Evolutionary conservation across 345 rosid species (phyloP), one percentile per base, ranked within the genome.

Genomic region (Gossypium herbaceum): DNA sequence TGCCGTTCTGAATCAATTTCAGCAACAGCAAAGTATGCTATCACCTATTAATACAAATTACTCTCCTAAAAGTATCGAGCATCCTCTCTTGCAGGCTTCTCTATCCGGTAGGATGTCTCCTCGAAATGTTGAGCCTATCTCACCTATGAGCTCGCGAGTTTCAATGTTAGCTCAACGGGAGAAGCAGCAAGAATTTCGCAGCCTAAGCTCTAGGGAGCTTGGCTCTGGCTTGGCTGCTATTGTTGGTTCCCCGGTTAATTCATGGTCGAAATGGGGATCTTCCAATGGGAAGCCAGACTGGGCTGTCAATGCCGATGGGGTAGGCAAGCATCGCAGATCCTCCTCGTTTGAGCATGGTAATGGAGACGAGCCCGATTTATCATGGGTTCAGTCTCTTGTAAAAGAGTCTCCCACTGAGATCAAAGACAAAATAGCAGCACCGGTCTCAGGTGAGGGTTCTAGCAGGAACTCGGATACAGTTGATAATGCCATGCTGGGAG

Each of bases 41-140:
- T 92, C 99, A 12, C 94, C 94, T 2, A 84, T 91, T 75, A 90
- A 89, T 75, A 92, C 94, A 2, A 78, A 78, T 66, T 85, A 80
- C 59, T 80, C 90, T 66, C 85, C 96, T 20, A 89, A 88, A 71
- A 90, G 74, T 61, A 84, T 85, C 0, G 97, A 92, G 56, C 94
- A 88, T 54, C 83, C 93, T 51, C 77, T 94, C 15, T 77, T 89
- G 76, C 86, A 82, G 75, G 83, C 79, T 4, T 77, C 88, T 77
- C 81, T 86, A 6, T 84, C 92, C 0, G 98, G 99, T 67, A 90
- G 99, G 82, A 92, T 90, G 94, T 96, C 98, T 48, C 97, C 98
- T 8, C 79, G 94, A 44, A 90, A 81, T 65, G 79, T 90, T 70
- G 98, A 96, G 43, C 95, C 98, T 3, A 85, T 89, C 44, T 89